These are phyloP conservation scores for Lepidopterella palustris DNA, from an alignment of 495 filamentous ascomycete species.

Conservation along the genomic window DNA sequence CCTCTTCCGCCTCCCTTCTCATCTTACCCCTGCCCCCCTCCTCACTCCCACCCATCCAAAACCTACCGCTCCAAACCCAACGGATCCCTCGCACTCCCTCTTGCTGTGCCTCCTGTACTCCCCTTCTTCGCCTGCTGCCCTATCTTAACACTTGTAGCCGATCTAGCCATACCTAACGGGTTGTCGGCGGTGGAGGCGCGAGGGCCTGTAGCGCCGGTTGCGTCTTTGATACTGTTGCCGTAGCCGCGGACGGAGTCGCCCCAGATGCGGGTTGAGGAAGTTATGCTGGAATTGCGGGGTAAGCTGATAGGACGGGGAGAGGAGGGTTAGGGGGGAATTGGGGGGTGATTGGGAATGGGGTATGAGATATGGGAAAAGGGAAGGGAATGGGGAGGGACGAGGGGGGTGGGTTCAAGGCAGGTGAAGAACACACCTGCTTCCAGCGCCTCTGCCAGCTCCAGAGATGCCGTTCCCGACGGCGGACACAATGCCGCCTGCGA, in stretches of 20 bases:
- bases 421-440: slow-evolving; percentile 26
- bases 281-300: too few species aligned
- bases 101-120: slow-evolving; percentile 14
- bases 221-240: slow-evolving; percentile 45
- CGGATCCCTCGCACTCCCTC: slow-evolving; percentile 29
- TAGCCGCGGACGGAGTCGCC: slow-evolving; percentile 42
- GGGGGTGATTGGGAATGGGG: too few species aligned
- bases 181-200: slow-evolving; percentile 39
- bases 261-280: slow-evolving; percentile 37
- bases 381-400: too few species aligned
- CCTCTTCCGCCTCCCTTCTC: neutral
- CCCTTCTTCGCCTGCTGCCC: slow-evolving; percentile 8
- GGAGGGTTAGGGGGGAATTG: neutral
- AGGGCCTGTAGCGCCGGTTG: slow-evolving; percentile 36
- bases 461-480: slow-evolving; percentile 37
- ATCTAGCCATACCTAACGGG: slow-evolving; percentile 38
- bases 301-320: neutral
- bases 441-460: slow-evolving; percentile 39
- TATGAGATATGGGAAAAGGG: too few species aligned
- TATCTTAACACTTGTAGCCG: slow-evolving; percentile 12
- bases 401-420: too few species aligned
- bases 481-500: slow-evolving; percentile 34
- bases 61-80: slow-evolving; percentile 27
- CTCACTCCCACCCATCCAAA: neutral
- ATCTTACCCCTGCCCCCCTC: too few species aligned